These are phyloP conservation scores for Tetrapisispora taiwanensis DNA, from an alignment of 805 yeast species.

Conservation along the genomic window DNA sequence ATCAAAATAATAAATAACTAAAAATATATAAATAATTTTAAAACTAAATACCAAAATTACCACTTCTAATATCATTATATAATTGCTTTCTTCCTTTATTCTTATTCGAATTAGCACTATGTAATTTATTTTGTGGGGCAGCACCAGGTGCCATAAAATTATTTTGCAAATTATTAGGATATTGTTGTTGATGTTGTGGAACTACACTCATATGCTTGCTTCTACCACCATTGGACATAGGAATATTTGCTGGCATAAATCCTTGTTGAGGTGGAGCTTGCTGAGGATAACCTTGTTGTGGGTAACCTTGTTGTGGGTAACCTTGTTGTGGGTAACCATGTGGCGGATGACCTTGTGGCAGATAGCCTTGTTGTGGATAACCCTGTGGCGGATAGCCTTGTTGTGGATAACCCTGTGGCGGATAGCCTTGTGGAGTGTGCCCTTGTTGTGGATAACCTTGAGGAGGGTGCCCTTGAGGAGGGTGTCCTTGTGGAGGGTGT, in stretches of 20 bases:
- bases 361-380: neutral
- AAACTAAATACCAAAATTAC: conserved; percentile 53
- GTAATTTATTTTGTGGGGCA: conserved; percentile 34
- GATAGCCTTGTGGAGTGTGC: neutral
- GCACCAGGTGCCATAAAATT: neutral
- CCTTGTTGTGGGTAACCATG: neutral
- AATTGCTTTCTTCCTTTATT: conserved; percentile 44
- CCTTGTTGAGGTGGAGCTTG: conserved; percentile 1
- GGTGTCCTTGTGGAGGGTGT: neutral
- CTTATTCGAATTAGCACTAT: conserved; percentile 31
- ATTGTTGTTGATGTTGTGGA: neutral
- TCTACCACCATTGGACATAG: neutral
- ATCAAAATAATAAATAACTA: no score
- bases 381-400: neutral
- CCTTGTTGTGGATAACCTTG: neutral
- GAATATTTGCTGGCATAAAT: conserved; percentile 2
- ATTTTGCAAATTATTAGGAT: neutral
- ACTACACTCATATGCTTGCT: neutral
- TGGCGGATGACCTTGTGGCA: neutral
- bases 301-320: neutral
- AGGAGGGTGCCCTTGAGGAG: neutral
- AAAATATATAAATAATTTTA: no score
- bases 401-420: neutral
- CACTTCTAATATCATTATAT: conserved; percentile 54
- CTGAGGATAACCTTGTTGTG: neutral